These are phyloP conservation scores for Juglanconis sp. DNA, from an alignment of 2,329 filamentous ascomycete species.

Conservation along the genomic window DNA sequence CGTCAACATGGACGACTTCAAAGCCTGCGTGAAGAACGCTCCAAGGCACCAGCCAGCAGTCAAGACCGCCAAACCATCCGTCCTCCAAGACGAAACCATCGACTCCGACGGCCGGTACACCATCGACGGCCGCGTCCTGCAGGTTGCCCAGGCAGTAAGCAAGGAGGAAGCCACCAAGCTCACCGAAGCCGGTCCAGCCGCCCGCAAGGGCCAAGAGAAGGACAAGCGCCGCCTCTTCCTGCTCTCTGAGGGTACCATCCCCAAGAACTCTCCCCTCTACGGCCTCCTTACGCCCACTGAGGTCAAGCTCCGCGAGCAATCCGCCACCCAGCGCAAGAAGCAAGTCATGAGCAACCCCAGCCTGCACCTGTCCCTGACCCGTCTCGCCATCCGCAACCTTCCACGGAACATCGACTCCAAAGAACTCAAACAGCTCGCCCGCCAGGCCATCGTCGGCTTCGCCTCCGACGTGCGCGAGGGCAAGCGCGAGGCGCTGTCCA, in stretches of 20 bases:
- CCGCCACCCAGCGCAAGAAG: slow-evolving; percentile 80
- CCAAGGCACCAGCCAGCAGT: slow-evolving; percentile 55
- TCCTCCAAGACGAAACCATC: slow-evolving; percentile 80
- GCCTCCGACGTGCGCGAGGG: slow-evolving; percentile 83
- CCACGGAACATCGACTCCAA: slow-evolving; percentile 81
- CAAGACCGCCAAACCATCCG: slow-evolving; percentile 65
- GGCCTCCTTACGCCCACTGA: slow-evolving; percentile 73
- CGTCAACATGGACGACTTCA: slow-evolving; percentile 70
- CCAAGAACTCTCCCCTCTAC: slow-evolving; percentile 74
- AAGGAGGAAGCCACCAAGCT: slow-evolving; percentile 76
- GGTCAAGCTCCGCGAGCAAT: slow-evolving; percentile 83
- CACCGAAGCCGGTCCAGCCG: slow-evolving; percentile 67
- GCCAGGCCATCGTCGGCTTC: slow-evolving; percentile 91
- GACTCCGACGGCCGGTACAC: slow-evolving; percentile 86
- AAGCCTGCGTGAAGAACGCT: slow-evolving; percentile 70
- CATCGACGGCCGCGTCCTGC: slow-evolving; percentile 81
- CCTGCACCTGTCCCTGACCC: slow-evolving; percentile 82
- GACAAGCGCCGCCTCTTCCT: slow-evolving; percentile 91
- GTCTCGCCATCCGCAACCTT: slow-evolving; percentile 87
- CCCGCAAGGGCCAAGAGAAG: slow-evolving; percentile 62
- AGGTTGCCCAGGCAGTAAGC: slow-evolving; percentile 80
- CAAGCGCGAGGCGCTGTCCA: slow-evolving; percentile 73
- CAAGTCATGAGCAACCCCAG: slow-evolving; percentile 89
- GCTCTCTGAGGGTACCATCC: slow-evolving; percentile 79
- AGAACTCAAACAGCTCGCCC: slow-evolving; percentile 84